Percentiles rank a stretch among this genome's conserved stretches.
Evolutionary conservation across 2,329 filamentous ascomycete species (phyloP).

Genomic region (Clathrospora elynae): DNA sequence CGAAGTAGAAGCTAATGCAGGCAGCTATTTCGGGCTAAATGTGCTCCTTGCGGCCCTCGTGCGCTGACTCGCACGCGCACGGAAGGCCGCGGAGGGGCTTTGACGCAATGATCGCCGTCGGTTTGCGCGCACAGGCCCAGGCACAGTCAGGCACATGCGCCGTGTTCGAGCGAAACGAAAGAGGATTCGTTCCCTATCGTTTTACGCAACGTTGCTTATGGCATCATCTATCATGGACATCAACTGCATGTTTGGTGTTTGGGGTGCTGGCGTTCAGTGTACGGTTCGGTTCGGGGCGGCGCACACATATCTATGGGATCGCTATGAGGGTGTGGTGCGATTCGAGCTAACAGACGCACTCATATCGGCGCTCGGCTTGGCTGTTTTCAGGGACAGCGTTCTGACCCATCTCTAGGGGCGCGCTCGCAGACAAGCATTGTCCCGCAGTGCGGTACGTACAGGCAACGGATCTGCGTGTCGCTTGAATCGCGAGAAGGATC

Average conservation of each 20-base stretch:
- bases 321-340: conserved; percentile 11
- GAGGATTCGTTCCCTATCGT: conserved; percentile 12
- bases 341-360: conserved; percentile 8
- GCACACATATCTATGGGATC: background rate
- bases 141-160: conserved; percentile 15
- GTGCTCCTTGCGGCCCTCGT: conserved; percentile 48
- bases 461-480: background rate
- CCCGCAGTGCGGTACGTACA: background rate
- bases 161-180: conserved; percentile 9
- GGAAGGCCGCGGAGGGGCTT: conserved; percentile 9
- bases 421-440: conserved; percentile 2
- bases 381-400: conserved; percentile 1
- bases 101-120: conserved; percentile 23
- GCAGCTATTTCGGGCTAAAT: conserved; percentile 51
- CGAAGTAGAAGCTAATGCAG: conserved; percentile 38
- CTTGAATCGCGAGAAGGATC: background rate
- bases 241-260: background rate
- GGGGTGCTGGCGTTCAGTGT: background rate
- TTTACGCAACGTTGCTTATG: conserved; percentile 13
- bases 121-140: conserved; percentile 22
- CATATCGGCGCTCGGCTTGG: conserved; percentile 11
- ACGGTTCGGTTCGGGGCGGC: conserved; percentile 3
- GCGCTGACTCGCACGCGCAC: conserved; percentile 32
- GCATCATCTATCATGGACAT: conserved; percentile 7
- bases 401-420: conserved; percentile 1